phyloP scores from a whole-genome alignment of 495 filamentous ascomycete species.

The Neurospora sublineolata region DNA sequence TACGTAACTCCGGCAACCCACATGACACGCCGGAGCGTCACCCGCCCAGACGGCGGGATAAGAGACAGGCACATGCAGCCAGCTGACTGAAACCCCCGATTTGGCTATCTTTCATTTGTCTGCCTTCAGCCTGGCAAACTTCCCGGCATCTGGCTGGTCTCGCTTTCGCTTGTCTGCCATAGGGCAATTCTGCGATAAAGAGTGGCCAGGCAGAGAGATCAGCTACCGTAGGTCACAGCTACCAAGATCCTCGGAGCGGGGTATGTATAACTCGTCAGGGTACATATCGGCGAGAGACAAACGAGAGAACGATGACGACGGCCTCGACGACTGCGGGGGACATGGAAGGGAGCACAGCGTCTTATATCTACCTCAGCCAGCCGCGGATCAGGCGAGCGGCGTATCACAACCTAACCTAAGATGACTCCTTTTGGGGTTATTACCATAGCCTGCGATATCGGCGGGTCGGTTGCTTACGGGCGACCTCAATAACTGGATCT shows the following conservation, averaged over 20 bases:
- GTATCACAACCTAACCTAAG: neutral
- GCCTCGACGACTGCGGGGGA: neutral
- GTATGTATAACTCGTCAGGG: neutral
- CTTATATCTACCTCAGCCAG: neutral
- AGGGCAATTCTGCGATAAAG: neutral
- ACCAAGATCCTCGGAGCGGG: neutral
- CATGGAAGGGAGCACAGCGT: neutral
- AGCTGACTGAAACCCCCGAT: neutral
- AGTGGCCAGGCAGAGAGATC: neutral
- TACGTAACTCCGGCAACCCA: neutral
- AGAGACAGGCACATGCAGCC: neutral
- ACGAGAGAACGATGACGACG: neutral
- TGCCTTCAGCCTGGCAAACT: neutral
- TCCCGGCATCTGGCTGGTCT: neutral
- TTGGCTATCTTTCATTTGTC: neutral
- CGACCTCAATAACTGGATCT: neutral
- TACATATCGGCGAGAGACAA: neutral
- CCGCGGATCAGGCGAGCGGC: neutral
- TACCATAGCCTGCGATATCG: neutral
- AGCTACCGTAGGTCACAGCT: neutral
- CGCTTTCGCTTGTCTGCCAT: neutral
- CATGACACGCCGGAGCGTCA: neutral
- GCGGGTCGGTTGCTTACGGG: neutral
- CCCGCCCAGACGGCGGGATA: neutral
- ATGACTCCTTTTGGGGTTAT: neutral